Percentiles rank a stretch among this genome's conserved stretches.
These are phyloP conservation scores for Pelargonium citronellum DNA, from an alignment of 441 rosid species.

Conservation along the genomic window DNA sequence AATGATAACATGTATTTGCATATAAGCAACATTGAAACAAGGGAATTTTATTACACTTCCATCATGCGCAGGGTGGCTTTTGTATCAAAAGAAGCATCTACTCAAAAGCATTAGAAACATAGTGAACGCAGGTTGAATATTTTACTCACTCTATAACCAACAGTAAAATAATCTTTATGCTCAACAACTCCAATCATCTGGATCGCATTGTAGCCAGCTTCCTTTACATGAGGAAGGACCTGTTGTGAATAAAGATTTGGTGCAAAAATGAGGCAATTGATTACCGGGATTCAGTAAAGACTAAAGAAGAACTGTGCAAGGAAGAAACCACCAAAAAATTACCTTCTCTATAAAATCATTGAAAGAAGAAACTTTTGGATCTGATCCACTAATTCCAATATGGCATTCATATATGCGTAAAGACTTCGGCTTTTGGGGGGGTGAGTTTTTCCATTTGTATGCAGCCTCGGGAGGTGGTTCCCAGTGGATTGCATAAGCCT, in stretches of 20 bases:
- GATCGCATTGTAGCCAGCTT: conserved; percentile 87
- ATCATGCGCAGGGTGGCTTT: neutral
- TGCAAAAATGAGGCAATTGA: conserved; percentile 16
- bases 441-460: conserved; percentile 68
- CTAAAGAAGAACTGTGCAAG: conserved; percentile 3
- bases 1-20: conserved; percentile 3
- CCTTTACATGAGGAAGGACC: conserved; percentile 91
- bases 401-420: conserved; percentile 93
- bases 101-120: neutral
- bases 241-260: conserved; percentile 25
- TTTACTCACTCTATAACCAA: conserved; percentile 80
- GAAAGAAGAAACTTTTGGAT: conserved; percentile 72
- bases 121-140: conserved; percentile 6
- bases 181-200: conserved; percentile 85
- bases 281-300: conserved; percentile 14
- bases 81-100: neutral
- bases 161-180: conserved; percentile 90
- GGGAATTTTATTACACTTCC: neutral
- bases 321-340: conserved; percentile 16
- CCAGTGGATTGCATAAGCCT: conserved; percentile 92
- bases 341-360: conserved; percentile 77
- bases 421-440: conserved; percentile 60
- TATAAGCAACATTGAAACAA: neutral
- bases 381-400: conserved; percentile 90
- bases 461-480: conserved; percentile 80